Percentiles rank a stretch among this genome's conserved stretches.
Conservation (phyloP, 2,329 filamentous ascomycete genomes). For the Exophiala sp. region DNA sequence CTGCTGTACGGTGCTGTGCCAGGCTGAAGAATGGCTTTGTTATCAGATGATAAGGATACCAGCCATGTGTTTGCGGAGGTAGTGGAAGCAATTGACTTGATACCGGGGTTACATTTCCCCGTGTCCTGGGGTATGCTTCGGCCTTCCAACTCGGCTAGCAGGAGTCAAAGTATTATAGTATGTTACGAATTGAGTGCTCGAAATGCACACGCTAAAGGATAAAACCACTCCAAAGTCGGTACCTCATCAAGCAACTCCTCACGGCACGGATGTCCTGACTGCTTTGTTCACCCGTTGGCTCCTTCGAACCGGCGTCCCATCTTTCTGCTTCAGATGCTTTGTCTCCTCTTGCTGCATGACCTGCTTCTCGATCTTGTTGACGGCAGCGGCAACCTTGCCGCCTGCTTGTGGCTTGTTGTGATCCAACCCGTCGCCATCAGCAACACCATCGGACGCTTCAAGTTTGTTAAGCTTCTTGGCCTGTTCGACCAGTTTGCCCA, state of each 20-base stretch:
- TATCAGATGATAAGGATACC: too few species aligned
- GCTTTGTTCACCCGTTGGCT: conserved; percentile 20
- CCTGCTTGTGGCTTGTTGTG: background rate
- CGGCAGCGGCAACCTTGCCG: conserved; percentile 10
- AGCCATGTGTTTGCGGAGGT: too few species aligned
- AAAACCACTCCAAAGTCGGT: background rate
- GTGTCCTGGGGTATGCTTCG: too few species aligned
- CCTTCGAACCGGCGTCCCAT: conserved; percentile 19
- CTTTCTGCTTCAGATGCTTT: conserved; percentile 13
- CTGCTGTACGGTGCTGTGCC: too few species aligned
- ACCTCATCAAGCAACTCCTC: background rate
- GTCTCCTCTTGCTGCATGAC: conserved; percentile 1
- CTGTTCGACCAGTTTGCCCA: conserved; percentile 16
- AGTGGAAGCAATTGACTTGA: too few species aligned
- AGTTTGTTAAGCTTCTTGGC: conserved; percentile 7
- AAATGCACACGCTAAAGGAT: background rate
- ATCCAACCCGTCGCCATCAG: background rate
- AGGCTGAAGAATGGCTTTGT: too few species aligned
- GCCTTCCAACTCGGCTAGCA: too few species aligned
- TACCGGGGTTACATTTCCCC: too few species aligned
- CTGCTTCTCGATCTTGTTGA: conserved; percentile 14
- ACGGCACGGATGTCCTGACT: conserved; percentile 7
- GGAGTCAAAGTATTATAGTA: too few species aligned
- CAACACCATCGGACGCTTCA: background rate
- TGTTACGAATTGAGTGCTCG: background rate